A percentile compares a stretch with the other conserved stretches of the same genome.
Evolutionary conservation across 306 rosid species (phyloP).

Genomic region (Ceratonia siliqua): DNA sequence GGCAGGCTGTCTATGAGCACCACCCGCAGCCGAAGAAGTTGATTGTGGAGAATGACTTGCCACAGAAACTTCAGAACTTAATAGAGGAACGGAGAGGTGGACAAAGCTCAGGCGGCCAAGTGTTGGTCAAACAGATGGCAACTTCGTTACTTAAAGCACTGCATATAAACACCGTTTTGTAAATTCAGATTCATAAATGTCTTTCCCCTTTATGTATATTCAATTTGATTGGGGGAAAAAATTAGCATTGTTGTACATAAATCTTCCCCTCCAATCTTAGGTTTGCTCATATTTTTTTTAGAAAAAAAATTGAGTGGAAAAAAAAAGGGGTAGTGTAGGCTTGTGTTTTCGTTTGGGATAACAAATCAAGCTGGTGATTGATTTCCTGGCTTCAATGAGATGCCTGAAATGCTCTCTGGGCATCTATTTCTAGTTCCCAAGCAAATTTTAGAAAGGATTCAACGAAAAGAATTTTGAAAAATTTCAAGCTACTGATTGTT

Average conservation of each 20-base stretch:
- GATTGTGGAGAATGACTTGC: slow-evolving; percentile 97
- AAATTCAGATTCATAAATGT: slow-evolving; percentile 34
- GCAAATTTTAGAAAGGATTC: background rate
- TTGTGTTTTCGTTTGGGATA: background rate
- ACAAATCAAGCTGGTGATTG: slow-evolving; percentile 1
- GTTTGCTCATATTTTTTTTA: too few species aligned
- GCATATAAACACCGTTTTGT: slow-evolving; percentile 95
- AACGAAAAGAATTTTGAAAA: background rate
- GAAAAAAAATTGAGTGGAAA: slow-evolving; percentile 30
- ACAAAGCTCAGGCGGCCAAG: slow-evolving; percentile 81
- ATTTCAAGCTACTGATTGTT: background rate
- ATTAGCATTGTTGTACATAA: slow-evolving; percentile 37
- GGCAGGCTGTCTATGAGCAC: slow-evolving; percentile 96
- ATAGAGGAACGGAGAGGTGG: slow-evolving; percentile 97
- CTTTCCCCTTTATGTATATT: slow-evolving; percentile 29
- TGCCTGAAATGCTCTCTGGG: background rate
- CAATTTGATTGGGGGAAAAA: slow-evolving; percentile 17
- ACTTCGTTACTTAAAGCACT: slow-evolving; percentile 95
- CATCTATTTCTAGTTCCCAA: background rate
- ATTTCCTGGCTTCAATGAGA: slow-evolving; percentile 26
- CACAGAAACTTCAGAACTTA: slow-evolving; percentile 88
- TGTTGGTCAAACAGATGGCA: slow-evolving; percentile 99
- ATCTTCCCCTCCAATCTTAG: too few species aligned
- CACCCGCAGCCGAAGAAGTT: slow-evolving; percentile 98
- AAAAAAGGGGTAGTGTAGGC: slow-evolving; percentile 18